These are phyloP conservation scores for Boletus insuetus DNA, from an alignment of 768 basidiomycete genomes.

Conservation along the genomic window DNA sequence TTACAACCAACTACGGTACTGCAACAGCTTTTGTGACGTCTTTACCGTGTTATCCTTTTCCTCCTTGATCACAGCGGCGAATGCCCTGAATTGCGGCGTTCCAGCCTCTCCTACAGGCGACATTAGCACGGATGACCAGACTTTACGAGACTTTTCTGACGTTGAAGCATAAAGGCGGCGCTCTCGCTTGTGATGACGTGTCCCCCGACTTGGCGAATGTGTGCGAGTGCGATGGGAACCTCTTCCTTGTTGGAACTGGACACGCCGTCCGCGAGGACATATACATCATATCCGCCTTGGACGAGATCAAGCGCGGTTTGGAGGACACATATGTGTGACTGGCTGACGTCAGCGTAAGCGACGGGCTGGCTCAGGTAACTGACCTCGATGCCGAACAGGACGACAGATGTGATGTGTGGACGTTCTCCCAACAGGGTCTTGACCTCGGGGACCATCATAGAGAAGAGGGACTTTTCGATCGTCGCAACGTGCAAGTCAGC, in stretches of 20 bases:
- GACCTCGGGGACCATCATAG: constrained; percentile 78
- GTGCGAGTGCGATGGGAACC: constrained; percentile 67
- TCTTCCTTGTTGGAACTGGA: constrained; percentile 82
- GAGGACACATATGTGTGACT: constrained; percentile 89
- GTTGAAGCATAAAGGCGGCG: constrained; percentile 71
- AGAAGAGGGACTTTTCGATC: constrained; percentile 78
- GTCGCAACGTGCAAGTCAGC: constrained; percentile 58
- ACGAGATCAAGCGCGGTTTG: constrained; percentile 78
- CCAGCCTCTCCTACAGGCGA: constrained; percentile 52
- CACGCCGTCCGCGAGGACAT: constrained; percentile 81
- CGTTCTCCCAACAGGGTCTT: constrained; percentile 45
- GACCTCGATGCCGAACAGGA: constrained; percentile 90
- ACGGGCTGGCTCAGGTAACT: constrained; percentile 14
- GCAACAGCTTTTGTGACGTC: constrained; percentile 33
- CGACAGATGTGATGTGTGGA: constrained; percentile 52
- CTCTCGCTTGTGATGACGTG: constrained; percentile 81
- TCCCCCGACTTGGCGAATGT: constrained; percentile 72
- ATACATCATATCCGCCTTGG: constrained; percentile 46
- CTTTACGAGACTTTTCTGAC: constrained; percentile 31
- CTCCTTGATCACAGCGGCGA: constrained; percentile 73
- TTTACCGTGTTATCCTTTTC: constrained; percentile 61
- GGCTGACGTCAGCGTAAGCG: constrained; percentile 5
- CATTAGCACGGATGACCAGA: constrained; percentile 13
- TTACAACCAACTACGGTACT: constrained; percentile 22
- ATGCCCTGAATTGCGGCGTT: constrained; percentile 64